Evolutionary conservation across 2,329 filamentous ascomycete genomes (phyloP), one percentile per base, ranked within the genome.

Genomic region (Fusarium mundagurra): DNA sequence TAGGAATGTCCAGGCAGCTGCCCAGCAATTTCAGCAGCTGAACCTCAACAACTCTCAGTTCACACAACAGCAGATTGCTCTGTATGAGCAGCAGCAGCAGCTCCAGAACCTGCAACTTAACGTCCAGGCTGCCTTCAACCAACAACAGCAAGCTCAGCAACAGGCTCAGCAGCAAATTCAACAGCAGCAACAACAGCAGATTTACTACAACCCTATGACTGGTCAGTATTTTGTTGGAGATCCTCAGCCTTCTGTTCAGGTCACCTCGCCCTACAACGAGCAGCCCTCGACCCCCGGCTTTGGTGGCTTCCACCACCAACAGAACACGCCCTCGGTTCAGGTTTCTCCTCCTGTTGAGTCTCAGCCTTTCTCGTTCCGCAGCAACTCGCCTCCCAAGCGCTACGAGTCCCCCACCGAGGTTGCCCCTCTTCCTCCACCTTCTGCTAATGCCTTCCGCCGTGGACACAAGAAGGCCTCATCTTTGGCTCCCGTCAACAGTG

Each of bases 381-480:
- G 92, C 79, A 89, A 87, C 71, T 90, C 91, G 13, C 90, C 91
- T 38, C 89, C 90, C 22, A 91, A 90, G 82, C 89, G 92, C 79
- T 89, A 89, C 54, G 89, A 92, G 58, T 92, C 94, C 24, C 93
- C 93, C 10, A 89, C 90, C 20, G 91, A 93, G 76, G 85, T 87
- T 20, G 83, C 84, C 6, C 94, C 95, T 45, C 89, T 98, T 61
- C 95, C 95, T 60, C 94, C 94, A 34, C 94, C 94, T 67, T 97
- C 95, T 63, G 94, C 93, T 75, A 96, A 95, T 79, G 94, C 95
- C 50, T 98, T 98, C 88, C 95, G 95, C 72, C 94, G 95, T 67
- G 93, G 94, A 64, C 96, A 98, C 85, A 96, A 97, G 88, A 98
- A 98, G 89, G 90, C 91, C 17, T 90, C 91, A 29, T 97, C 96